Conservation (phyloP, 2,329 filamentous ascomycete genomes). For the Alternaria gansuensis region DNA sequence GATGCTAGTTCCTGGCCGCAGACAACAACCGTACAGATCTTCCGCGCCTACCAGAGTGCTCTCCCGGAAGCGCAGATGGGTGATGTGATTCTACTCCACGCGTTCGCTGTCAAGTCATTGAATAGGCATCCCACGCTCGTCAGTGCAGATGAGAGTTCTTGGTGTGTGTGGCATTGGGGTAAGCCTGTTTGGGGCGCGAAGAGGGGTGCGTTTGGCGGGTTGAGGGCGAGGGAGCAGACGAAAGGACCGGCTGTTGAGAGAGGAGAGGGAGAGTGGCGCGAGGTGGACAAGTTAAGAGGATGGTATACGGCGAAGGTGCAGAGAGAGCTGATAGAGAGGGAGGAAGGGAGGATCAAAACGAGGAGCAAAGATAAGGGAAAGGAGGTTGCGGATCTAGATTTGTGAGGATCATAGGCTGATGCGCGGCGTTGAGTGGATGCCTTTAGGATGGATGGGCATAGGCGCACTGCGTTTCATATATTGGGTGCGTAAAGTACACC, state of each 20-base stretch:
- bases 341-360: conserved; percentile 23
- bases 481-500: neutral
- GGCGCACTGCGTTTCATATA: neutral
- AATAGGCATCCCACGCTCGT: conserved; percentile 50
- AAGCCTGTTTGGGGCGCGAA: conserved; percentile 42
- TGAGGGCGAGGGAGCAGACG: conserved; percentile 53
- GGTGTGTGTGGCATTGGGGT: conserved; percentile 59
- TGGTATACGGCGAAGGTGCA: conserved; percentile 50
- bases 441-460: neutral
- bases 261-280: conserved; percentile 56
- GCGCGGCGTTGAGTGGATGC: neutral
- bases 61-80: conserved; percentile 55
- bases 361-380: conserved; percentile 27
- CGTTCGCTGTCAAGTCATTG: conserved; percentile 55
- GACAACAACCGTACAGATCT: conserved; percentile 52
- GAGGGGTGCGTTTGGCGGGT: conserved; percentile 40
- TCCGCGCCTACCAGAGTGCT: conserved; percentile 54
- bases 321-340: conserved; percentile 29
- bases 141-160: conserved; percentile 56
- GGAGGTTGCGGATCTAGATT: conserved; percentile 8
- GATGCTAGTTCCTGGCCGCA: conserved; percentile 49
- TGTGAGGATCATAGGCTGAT: neutral
- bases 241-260: conserved; percentile 59
- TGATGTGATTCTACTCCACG: conserved; percentile 57
- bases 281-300: conserved; percentile 52